Base-by-base conservation (phyloP, 805 yeast genomes). In the Nakazawaea peltata region DNA sequence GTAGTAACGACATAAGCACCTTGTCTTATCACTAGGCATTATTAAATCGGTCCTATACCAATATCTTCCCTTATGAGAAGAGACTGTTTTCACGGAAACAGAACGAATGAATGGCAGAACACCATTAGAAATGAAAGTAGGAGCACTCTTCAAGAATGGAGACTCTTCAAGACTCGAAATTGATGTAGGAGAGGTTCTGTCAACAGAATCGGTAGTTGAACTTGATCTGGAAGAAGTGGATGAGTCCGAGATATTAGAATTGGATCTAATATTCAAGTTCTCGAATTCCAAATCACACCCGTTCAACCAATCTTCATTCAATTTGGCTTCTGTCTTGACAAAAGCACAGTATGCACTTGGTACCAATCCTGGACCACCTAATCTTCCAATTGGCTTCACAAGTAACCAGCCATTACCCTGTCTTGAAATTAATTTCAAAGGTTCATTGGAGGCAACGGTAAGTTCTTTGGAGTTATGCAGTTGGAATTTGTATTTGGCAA, bases 321-420 rank as follows among this genome's bases (percentile, higher is more conserved):
- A 19, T 14, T 26, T 11, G 4, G 12, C 4, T 4, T 9, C 23
- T 10, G 26, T 28, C 12, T 32, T 28, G 7, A 34, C 38, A 13
- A 34, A 5, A 14, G 32, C 15, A 23, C 41, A 40, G 44, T 67
- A 68, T 24, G 63, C 56, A 2, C 72, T 67, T 1, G 80, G 80
- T 2, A 74, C 63, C 37, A 74, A 52, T 1, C 80, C 80, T 1
- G 71, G 66, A 4, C 48, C 51, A 4, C 58, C 50, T 21, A 70
- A 39, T 39, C 64, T 58, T 28, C 69, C 71, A 23, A 74, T 62
- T n/a, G 71, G 67, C 48, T 73, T 72, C 7, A 71, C 81, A 28
- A 71, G 49, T 2, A 74, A 50, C 77, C 78, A 72, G 2, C 78
- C 81, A 44, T 67, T 65, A 1, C 67, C 67, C 28, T 58, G 61